phyloP scores from a whole-genome alignment of 306 rosid genomes.

The Hippophae tibetana region DNA sequence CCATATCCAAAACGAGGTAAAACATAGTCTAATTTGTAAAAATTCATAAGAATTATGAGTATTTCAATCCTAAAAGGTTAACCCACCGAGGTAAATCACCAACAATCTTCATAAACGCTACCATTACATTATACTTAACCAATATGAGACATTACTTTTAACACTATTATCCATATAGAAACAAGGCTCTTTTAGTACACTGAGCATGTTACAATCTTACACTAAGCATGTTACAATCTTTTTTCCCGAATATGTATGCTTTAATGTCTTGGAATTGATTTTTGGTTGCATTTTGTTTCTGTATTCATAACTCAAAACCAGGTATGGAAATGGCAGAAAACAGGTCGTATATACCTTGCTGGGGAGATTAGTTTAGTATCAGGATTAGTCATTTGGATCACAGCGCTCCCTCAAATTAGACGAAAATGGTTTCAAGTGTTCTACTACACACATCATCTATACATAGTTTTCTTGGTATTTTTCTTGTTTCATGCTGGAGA shows the following conservation, averaged over 20 bases:
- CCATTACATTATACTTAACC: too few species aligned
- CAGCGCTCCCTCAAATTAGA: constrained; percentile 80
- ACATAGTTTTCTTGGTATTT: constrained; percentile 59
- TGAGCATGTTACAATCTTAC: too few species aligned
- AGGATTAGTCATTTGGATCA: constrained; percentile 66
- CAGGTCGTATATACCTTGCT: constrained; percentile 76
- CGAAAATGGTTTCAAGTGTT: constrained; percentile 70
- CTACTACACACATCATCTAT: constrained; percentile 82
- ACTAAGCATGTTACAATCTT: too few species aligned
- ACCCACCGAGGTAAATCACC: too few species aligned
- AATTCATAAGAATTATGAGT: too few species aligned
- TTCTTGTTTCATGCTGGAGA: constrained; percentile 91
- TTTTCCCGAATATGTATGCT: too few species aligned
- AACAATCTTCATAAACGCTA: too few species aligned
- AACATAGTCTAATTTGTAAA: not conserved
- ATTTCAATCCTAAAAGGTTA: too few species aligned
- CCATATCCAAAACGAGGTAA: constrained; percentile 63
- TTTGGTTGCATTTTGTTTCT: constrained; percentile 5
- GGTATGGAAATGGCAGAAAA: constrained; percentile 75
- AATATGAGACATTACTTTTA: too few species aligned
- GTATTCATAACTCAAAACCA: constrained; percentile 19
- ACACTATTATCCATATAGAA: too few species aligned
- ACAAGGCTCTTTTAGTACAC: too few species aligned
- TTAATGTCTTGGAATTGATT: constrained; percentile 1
- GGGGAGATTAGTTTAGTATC: constrained; percentile 60